Evolutionary conservation across 257 asterid genomes (phyloP).

Genomic region (Salvia miltiorrhiza): DNA sequence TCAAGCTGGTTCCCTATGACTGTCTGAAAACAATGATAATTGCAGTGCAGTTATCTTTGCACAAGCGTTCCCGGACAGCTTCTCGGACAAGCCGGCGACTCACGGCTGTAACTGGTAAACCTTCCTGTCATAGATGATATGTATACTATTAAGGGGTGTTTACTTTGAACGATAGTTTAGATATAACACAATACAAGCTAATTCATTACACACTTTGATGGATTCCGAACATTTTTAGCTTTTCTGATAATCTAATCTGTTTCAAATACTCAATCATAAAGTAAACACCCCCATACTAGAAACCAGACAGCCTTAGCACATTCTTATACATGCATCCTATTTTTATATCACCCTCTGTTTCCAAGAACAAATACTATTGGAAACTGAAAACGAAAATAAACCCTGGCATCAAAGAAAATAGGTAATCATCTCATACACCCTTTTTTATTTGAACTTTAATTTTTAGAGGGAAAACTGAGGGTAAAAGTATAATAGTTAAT

Average conservation of each 20-base stretch:
- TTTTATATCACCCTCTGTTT: neutral
- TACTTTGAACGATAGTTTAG: too few species aligned
- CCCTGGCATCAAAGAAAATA: neutral
- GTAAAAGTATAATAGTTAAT: neutral
- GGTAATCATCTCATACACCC: neutral
- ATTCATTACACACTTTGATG: too few species aligned
- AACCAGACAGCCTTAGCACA: neutral
- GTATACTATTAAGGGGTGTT: neutral
- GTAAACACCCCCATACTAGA: neutral
- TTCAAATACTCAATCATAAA: too few species aligned
- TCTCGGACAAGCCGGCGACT: slow-evolving; percentile 75
- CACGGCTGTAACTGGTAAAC: slow-evolving; percentile 56
- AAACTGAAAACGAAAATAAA: neutral
- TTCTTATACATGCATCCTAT: neutral
- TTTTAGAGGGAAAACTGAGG: too few species aligned
- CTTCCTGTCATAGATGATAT: slow-evolving; percentile 46
- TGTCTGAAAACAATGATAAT: slow-evolving; percentile 52
- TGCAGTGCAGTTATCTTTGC: slow-evolving; percentile 95
- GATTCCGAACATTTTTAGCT: too few species aligned
- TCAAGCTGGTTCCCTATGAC: slow-evolving; percentile 1
- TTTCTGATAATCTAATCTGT: too few species aligned
- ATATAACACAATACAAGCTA: too few species aligned
- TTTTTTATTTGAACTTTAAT: neutral
- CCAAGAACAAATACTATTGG: neutral
- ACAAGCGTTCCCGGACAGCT: slow-evolving; percentile 81